Evolutionary conservation across 768 basidiomycete genomes (phyloP), one percentile per base, ranked within the genome.

Genomic region (Hortiboletus flavorubellus): DNA sequence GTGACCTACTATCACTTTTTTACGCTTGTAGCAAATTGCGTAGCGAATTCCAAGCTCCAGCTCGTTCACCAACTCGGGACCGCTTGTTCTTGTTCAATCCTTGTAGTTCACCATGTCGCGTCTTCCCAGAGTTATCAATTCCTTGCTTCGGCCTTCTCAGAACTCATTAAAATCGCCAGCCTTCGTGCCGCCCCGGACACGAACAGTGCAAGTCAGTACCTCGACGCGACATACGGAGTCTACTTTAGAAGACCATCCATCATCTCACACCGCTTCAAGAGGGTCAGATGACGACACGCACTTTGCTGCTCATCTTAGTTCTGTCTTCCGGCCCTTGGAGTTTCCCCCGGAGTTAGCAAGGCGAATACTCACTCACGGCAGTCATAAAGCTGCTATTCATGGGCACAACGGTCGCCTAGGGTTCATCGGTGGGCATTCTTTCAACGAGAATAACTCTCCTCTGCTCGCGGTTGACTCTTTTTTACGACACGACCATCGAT

Each of bases 361-460:
- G 59, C 82, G 91, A 55, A 78, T 90, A 58, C 73, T 93, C 59
- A 93, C 91, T 3, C 91, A 93, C 66, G 77, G 78, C 8, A 90
- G 88, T 71, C 91, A 90, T 71, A 80, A 76, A 45, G 75, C 81
- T 51, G 86, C 89, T 30, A 58, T 68, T 46, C 69, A 78, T 49
- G 88, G 91, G 2, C 88, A 91, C 67, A 92, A 92, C 62, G 83
- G 79, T 44, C 83, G 83, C 10, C 72, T 89, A 43, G 75, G 80
- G 40, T 93, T 93, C 63, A 76, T 91, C 30, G 91, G 90, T 89
- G 29, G 8, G 56, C 46, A 41, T 34, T 38, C 23, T 23, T 49
- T 46, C 12, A 18, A 11, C 10, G 0, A 18, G 12, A 9, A n/a
- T 10, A 7, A 18, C 15, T 53, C 43, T 45, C 26, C 50, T 18